Percentiles rank a stretch among this genome's conserved stretches.
Evolutionary conservation across 225 moss, liverwort and hornwort genomes (phyloP).

Genomic region (Takakia lepidozioides): DNA sequence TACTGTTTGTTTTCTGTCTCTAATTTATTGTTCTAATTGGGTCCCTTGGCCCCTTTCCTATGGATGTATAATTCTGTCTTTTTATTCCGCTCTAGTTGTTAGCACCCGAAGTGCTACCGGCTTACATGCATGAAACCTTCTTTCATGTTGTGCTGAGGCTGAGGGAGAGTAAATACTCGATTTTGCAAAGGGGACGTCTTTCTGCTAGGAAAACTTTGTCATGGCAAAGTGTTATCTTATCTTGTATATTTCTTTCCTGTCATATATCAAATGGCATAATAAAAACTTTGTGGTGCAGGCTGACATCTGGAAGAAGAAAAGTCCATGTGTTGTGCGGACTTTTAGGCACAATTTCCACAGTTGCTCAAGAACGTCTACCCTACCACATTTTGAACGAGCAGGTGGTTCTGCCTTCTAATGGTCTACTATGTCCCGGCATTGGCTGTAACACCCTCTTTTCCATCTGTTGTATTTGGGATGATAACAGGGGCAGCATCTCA

Average conservation of each 20-base stretch:
- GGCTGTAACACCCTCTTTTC: background rate
- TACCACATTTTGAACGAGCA: slow-evolving; percentile 53
- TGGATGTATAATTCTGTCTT: too few relatives aligned
- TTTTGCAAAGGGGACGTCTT: too few relatives aligned
- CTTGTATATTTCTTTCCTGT: background rate
- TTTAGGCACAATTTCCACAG: slow-evolving; percentile 62
- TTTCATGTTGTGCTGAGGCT: too few relatives aligned
- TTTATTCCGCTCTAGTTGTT: too few relatives aligned
- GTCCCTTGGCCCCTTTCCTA: too few relatives aligned
- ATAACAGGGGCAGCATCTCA: too few relatives aligned
- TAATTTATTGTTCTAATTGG: too few relatives aligned
- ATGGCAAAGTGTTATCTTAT: background rate
- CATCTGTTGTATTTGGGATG: background rate
- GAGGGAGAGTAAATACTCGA: too few relatives aligned
- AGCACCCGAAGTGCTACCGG: too few relatives aligned
- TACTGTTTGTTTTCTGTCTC: too few relatives aligned
- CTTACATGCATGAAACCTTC: background rate
- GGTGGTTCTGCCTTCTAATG: slow-evolving; percentile 9
- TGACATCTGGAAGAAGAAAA: slow-evolving; percentile 63
- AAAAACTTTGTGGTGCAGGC: slow-evolving; percentile 26
- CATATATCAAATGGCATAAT: background rate
- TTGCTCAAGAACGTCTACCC: slow-evolving; percentile 72
- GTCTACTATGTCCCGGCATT: background rate
- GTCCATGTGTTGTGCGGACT: slow-evolving; percentile 66
- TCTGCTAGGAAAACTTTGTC: too few relatives aligned